Base-by-base conservation (phyloP, 495 filamentous ascomycete genomes). In the Chaetomium fimeti region DNA sequence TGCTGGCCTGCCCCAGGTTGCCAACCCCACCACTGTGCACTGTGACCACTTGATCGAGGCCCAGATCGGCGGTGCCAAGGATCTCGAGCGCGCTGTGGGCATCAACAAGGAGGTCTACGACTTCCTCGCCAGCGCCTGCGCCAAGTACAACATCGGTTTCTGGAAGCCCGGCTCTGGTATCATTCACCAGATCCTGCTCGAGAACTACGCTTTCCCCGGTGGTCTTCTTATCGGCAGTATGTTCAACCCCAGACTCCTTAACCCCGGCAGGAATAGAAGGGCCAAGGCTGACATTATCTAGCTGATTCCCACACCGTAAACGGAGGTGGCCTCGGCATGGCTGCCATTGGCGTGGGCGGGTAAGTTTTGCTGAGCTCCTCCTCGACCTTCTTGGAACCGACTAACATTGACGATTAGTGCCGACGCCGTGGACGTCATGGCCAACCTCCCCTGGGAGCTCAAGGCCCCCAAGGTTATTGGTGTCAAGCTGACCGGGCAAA, bases 31-130 rank as follows among this genome's bases (percentile, higher is more conserved):
- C 67, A 98, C 94, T 28, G 95, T 98, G 68, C 94, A 98, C 86
- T 98, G 95, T 76, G 94, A 98, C 78, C 94, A 98, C 84, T 87
- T 98, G 84, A 98, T 98, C 79, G 94, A 98, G 83, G 94, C 93
- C 66, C 93, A 97, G 82, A 75, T 92, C 74, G 94, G 94, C 73
- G 94, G 95, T 72, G 87, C 84, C 55, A 93, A 97, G 85, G 94
- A 98, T 89, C 83, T 98, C 70, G 90, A 87, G 60, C 86, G 94
- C 73, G 95, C 95, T 68, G 82, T 92, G 72, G 85, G 85, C 60
- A 96, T 97, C 81, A 98, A 98, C 88, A 97, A 98, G 86, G 94
- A 98, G 79, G 94, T 98, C 68, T 98, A 98, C 81, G 91, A 98
- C 78, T 98, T 98, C 86, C 83, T 98, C 75, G 87, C 93, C 60